Evolutionary conservation across 495 filamentous ascomycete species (phyloP).

Genomic region (Aspergillus cristatus): DNA sequence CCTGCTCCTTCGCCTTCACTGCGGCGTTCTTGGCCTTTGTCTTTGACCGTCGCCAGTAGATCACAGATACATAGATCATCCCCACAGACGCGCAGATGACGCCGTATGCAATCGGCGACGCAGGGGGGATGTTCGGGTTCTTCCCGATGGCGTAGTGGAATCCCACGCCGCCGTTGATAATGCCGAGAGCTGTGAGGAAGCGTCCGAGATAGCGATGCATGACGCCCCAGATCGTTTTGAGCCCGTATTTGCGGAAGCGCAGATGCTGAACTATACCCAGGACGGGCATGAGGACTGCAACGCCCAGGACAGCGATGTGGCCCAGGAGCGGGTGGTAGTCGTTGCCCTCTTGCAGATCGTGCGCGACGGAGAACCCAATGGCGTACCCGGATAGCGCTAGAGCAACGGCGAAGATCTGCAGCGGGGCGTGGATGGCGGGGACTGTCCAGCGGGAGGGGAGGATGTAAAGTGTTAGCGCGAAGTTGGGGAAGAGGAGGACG

Average conservation of each 20-base stretch:
- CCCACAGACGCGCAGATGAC: constrained; percentile 7
- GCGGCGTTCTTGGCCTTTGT: background rate
- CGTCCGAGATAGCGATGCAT: constrained; percentile 84
- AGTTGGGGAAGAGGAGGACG: constrained; percentile 35
- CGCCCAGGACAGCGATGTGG: constrained; percentile 41
- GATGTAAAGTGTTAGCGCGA: constrained; percentile 33
- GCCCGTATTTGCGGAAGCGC: constrained; percentile 35
- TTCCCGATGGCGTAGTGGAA: constrained; percentile 25
- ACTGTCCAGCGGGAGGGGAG: constrained; percentile 23
- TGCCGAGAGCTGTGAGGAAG: constrained; percentile 52
- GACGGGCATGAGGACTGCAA: constrained; percentile 51
- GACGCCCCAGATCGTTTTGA: constrained; percentile 41
- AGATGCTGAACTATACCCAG: constrained; percentile 56
- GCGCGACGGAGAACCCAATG: constrained; percentile 44
- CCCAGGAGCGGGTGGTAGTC: constrained; percentile 42
- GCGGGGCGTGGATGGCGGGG: constrained; percentile 42
- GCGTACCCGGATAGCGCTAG: constrained; percentile 51
- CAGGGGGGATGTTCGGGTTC: constrained; percentile 11
- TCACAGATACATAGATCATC: constrained; percentile 10
- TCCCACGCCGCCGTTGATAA: constrained; percentile 61
- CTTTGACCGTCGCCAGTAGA: constrained; percentile 8
- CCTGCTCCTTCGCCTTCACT: no score
- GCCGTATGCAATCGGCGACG: constrained; percentile 10
- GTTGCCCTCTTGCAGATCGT: constrained; percentile 14
- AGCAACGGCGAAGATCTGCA: constrained; percentile 46